Evolutionary conservation across 805 yeast genomes (phyloP).

Genomic region (Nakazawaea holstii): DNA sequence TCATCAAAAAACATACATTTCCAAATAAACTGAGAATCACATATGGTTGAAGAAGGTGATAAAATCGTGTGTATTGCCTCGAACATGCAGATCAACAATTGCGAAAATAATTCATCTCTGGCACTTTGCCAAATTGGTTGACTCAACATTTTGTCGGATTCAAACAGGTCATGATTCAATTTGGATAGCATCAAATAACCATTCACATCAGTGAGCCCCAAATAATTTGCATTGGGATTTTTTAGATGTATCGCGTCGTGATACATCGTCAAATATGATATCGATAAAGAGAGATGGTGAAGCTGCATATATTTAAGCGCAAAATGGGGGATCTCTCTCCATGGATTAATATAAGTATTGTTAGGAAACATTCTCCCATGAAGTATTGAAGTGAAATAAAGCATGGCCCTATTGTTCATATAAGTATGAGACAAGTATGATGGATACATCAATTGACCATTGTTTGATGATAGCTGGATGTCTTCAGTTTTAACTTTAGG

Average conservation of each 20-base stretch:
- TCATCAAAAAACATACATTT: not conserved
- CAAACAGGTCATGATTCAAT: not conserved
- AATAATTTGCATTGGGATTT: not conserved
- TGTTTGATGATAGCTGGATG: not conserved
- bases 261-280: not conserved
- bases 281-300: not conserved
- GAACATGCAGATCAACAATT: slow-evolving; percentile 1
- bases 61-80: not conserved
- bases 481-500: too few species aligned
- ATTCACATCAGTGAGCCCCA: not conserved
- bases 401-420: slow-evolving; percentile 4
- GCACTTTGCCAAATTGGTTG: not conserved
- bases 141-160: not conserved
- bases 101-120: not conserved
- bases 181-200: slow-evolving; percentile 1
- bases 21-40: slow-evolving; percentile 1
- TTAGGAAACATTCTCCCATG: not conserved
- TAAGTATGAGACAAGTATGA: not conserved
- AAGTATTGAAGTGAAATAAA: slow-evolving; percentile 5
- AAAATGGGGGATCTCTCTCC: slow-evolving; percentile 5
- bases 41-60: not conserved
- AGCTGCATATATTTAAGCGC: not conserved
- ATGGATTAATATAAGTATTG: not conserved
- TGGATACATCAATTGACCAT: not conserved
- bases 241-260: not conserved